Percentiles rank a stretch among this genome's conserved stretches.
These are phyloP conservation scores for Torrubiella hemipterigena DNA, from an alignment of 2,329 filamentous ascomycete species.

Conservation along the genomic window DNA sequence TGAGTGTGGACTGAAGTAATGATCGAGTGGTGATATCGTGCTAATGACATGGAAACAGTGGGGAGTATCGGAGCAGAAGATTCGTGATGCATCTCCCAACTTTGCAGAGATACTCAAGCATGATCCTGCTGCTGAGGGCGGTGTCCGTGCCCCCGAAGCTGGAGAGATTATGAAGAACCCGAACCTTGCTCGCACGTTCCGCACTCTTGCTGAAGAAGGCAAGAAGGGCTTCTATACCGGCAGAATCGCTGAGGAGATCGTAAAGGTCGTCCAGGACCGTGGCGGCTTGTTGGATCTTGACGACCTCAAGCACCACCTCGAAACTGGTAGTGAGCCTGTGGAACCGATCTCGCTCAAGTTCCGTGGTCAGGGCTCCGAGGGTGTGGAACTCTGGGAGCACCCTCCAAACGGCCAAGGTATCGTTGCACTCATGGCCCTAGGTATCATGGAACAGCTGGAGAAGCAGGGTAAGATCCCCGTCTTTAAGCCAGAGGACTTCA, in stretches of 20 bases:
- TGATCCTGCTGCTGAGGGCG: slow-evolving; percentile 54
- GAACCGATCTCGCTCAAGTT: slow-evolving; percentile 77
- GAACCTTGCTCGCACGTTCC: slow-evolving; percentile 69
- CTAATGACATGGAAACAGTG: slow-evolving; percentile 43
- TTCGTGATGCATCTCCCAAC: slow-evolving; percentile 72
- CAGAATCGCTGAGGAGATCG: slow-evolving; percentile 65
- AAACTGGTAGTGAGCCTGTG: slow-evolving; percentile 59
- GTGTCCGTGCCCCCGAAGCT: slow-evolving; percentile 60
- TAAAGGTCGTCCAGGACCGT: slow-evolving; percentile 63
- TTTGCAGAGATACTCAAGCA: slow-evolving; percentile 77
- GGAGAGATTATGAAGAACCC: slow-evolving; percentile 89
- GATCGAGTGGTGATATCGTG: fast-evolving
- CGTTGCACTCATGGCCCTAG: slow-evolving; percentile 85
- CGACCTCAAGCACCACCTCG: slow-evolving; percentile 67
- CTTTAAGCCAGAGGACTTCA: slow-evolving; percentile 64
- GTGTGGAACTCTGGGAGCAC: slow-evolving; percentile 87
- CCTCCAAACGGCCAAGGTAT: slow-evolving; percentile 95
- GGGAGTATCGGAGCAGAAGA: slow-evolving; percentile 46
- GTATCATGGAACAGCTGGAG: slow-evolving; percentile 81
- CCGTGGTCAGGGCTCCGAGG: slow-evolving; percentile 43
- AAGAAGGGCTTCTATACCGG: slow-evolving; percentile 90
- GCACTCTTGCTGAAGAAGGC: slow-evolving; percentile 63
- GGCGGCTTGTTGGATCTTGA: slow-evolving; percentile 70
- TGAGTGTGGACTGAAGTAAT: slow-evolving; percentile 28
- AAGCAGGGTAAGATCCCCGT: slow-evolving; percentile 59